These are phyloP conservation scores for Solanum aculeatissimum DNA, from an alignment of 305 asterid genomes.

Conservation along the genomic window DNA sequence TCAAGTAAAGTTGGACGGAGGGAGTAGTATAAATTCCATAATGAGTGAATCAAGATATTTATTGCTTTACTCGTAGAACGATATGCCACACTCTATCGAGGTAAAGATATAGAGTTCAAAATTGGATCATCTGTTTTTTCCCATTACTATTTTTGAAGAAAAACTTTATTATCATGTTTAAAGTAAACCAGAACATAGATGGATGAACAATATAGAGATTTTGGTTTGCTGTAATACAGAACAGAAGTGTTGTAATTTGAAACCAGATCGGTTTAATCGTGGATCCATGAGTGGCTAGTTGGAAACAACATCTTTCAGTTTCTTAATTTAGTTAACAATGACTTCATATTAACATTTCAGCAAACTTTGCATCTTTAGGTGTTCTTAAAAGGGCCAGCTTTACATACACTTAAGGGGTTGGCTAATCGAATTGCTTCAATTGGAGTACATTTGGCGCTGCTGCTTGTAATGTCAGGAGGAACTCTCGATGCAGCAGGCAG, in stretches of 20 bases:
- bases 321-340: neutral
- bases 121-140: neutral
- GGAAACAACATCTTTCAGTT: neutral
- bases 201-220: neutral
- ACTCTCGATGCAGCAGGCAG: constrained; percentile 70
- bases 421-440: constrained; percentile 77
- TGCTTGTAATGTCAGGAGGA: constrained; percentile 73
- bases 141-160: neutral
- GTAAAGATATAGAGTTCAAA: neutral
- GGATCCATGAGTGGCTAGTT: neutral
- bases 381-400: constrained; percentile 63
- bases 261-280: neutral
- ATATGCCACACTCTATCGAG: neutral
- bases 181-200: neutral
- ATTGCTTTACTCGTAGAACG: neutral
- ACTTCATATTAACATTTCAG: neutral
- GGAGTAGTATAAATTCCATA: too few relatives aligned
- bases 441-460: constrained; percentile 69
- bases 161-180: too few relatives aligned
- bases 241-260: neutral
- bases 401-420: constrained; percentile 73
- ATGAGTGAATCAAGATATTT: neutral
- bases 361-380: constrained; percentile 28
- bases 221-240: neutral
- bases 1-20: too few relatives aligned